Conservation (phyloP, 1,139 yeast species). For the Candida frijolesensis region DNA sequence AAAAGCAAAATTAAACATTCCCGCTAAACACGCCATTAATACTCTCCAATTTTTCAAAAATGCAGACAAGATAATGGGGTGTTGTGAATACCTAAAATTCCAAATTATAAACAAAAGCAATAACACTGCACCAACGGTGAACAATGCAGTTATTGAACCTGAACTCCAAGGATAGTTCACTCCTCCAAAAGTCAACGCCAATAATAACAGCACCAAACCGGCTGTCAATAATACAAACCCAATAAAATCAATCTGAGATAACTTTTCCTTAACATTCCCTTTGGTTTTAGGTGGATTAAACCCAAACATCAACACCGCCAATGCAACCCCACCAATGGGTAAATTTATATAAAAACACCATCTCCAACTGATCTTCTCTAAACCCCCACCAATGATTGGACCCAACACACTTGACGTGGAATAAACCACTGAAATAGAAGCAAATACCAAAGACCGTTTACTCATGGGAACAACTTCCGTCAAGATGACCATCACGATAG, state of each 20-base stretch:
- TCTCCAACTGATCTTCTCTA: constrained; percentile 69
- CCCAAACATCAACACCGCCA: constrained; percentile 43
- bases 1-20: constrained; percentile 42
- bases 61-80: constrained; percentile 50
- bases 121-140: constrained; percentile 55
- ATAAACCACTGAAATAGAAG: constrained; percentile 53
- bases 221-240: constrained; percentile 33
- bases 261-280: constrained; percentile 42
- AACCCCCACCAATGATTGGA: constrained; percentile 71
- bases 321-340: constrained; percentile 66
- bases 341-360: constrained; percentile 79
- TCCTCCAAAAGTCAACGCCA: constrained; percentile 42
- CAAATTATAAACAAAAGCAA: constrained; percentile 44
- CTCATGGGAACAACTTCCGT: constrained; percentile 64
- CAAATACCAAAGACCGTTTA: constrained; percentile 55
- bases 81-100: constrained; percentile 47
- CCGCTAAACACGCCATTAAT: constrained; percentile 37
- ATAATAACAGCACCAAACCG: constrained; percentile 33
- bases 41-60: constrained; percentile 40
- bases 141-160: constrained; percentile 55
- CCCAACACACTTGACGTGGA: constrained; percentile 56
- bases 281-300: constrained; percentile 58
- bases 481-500: constrained; percentile 58
- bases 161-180: constrained; percentile 44
- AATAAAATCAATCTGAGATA: constrained; percentile 36